Base-by-base conservation (phyloP, 176 grass and related monocot species). In the Aegilops longissima region DNA sequence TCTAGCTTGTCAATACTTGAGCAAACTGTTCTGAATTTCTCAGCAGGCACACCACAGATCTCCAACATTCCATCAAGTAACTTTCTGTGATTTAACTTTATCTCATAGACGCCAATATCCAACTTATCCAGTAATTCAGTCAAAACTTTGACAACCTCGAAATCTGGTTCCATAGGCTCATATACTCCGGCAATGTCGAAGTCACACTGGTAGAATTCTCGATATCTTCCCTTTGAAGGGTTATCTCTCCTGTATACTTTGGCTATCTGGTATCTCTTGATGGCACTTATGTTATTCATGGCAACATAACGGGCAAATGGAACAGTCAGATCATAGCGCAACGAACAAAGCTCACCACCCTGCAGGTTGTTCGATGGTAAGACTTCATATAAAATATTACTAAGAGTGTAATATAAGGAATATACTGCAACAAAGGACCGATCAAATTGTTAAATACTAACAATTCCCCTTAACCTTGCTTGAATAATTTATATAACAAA, bases 241-340 rank as follows among this genome's bases (percentile, higher is more conserved):
- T 99, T 99, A 83, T 99, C 97, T 83, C 97, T 99, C 70, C 97
- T 89, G 86, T 99, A 99, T 77, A 99, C 97, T 89, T 99, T 99
- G 17, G 94, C 89, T 89, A 99, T 97, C 82, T 99, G 97, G 90
- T 99, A 99, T 59, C 97, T 87, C 85, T 95, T 99, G 30, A 99
- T 65, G 63, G 94, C 49, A 74, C 82, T 96, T 40, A 96, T 78
- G 82, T 90, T 92, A 88, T 99, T 97, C 94, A 96, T 96, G 20
- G 97, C 97, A 77, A 96, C 61, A 79, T 99, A 95, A 45, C 97
- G 89, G 40, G 94, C 97, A 65, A 99, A 97, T 71, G 97, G 97
- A 61, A 99, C 97, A 69, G 97, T 99, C 76, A 99, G 76, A 91
- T 99, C 97, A 88, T 99, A 97, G 33, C 94, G 80, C 87, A 99